Evolutionary conservation across 768 basidiomycete species (phyloP), one percentile per base, ranked within the genome.

Genomic region (Postia placenta): DNA sequence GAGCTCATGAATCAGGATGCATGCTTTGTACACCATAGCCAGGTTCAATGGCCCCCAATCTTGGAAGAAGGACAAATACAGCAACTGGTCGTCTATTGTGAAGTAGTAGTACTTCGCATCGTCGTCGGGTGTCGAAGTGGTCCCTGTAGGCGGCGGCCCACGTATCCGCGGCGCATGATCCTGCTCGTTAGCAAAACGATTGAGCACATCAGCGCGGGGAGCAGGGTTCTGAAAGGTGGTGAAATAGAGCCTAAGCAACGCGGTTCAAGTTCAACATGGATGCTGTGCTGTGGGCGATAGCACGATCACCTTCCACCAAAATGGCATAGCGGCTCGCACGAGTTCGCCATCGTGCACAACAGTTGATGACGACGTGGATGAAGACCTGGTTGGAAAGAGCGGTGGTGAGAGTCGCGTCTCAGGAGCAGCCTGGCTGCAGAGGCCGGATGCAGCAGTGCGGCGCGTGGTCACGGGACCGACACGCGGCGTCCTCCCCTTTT

Each of bases 21-120:
- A 94, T 25, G 83, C 87, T 67, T 87, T 91, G 72, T 91, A 92
- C 26, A 92, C 87, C 87, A 88, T 89, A n/a, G 87, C 84, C 33
- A 92, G 74, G 63, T 92, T 92, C 47, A 93, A 74, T 25, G 92
- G 92, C 12, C 92, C 92, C 84, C 90, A 94, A 66, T 96, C 92
- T 64, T 92, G 84, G 65, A 87, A 94, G 77, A 96, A 96, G 26
- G 87, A 90, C 56, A 92, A 78, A 71, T 96, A 96, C 57, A 87
- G 76, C 30, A 96, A 76, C 56, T 92, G 87, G 74, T 93, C 86
- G 68, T 96, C 92, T 70, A 95, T 81, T 49, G 87, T 90, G 72
- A 95, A 92, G 70, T 86, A 95, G 69, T 90, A 89, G 66, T 89
- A 90, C 46, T 77, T 75, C 49, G 84, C 80, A 55, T 80, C 75